Evolutionary conservation across 2,329 filamentous ascomycete genomes (phyloP), one percentile per base, ranked within the genome.

Genomic region (Hypoxylon sp.): DNA sequence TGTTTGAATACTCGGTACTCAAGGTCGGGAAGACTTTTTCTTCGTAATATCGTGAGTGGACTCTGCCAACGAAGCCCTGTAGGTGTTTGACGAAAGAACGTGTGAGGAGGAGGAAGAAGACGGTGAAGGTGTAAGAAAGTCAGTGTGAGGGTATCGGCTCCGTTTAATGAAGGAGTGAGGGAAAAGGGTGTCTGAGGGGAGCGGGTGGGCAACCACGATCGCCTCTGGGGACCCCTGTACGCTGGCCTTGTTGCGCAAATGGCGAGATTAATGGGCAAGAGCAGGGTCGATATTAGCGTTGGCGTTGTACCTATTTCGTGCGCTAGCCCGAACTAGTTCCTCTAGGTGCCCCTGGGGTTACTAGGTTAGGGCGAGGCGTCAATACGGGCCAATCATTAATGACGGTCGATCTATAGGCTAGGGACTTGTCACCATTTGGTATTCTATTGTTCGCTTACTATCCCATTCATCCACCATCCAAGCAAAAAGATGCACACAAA

Each of bases 11-110:
- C 59, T 63, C 63, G 63, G 51, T 68, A 67, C 58, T 63, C 61
- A 57, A 55, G 54, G 29, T 56, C 25, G 12, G 42, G 21, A 38
- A 21, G 45, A 32, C 44, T 51, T 23, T 26, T 51, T 51, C 52
- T 40, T 65, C 57, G 61, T 63, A 60, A 52, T 63, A 31, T 65
- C 62, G 60, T 62, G 34, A 64, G 27, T 57, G 58, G 60, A 67
- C 66, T 68, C 58, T 68, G 66, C 66, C 66, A 68, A 68, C 66
- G 66, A 66, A 67, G 65, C 64, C 63, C 64, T 59, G 31, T 53
- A 21, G 55, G 47, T 48, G 31, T 59, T 60, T 37, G 47, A 54
- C 51, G 58, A 58, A 40, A 46, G 56, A 49, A 40, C 36, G 41
- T 17, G 40, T 31, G 38, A 35, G n/a, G n/a, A n/a, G n/a, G 31